Evolutionary conservation across 208 protist species (phyloP), one percentile per base, ranked within the genome.

Genomic region (Naegleria lovaniensis): DNA sequence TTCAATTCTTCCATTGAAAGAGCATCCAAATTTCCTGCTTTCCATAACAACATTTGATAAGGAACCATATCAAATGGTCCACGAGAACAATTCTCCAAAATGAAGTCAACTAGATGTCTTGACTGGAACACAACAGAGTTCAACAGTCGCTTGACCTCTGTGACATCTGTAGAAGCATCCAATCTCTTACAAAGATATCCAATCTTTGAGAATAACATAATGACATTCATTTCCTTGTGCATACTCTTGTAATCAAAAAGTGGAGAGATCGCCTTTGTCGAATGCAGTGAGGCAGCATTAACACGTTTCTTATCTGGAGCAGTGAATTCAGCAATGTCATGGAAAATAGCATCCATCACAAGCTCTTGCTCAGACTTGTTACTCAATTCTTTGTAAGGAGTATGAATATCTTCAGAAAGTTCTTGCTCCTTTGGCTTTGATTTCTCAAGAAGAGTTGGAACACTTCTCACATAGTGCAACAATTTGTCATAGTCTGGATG

Each of bases 31-130:
- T 67, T 67, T 41, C 19, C 19, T 36, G n/a, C 6, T 36, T 33
- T 40, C 85, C 85, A 89, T 13, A 89, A 38, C 13, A 89, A 67
- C 5, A 40, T 39, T 67, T 89, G 85, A 67, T 89, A 89, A 41
- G 85, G 85, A 25, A 67, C 85, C 19, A 89, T 33, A 38, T 89
- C 85, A 19, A 52, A 5, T 29, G 85, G 85, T n/a, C 9, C 6
- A 41, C 85, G 51, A 36, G 85, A 67, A 41, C 48, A 41, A 13
- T 89, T 58, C 59, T 19, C 1, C 15, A 67, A 67, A 22, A 40
- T 40, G 39, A 43, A 89, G 6, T 55, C 41, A 39, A 89, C 39
- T 5, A 89, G 59, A 40, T 87, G n/a, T 52, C n/a, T 52, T 38
- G 15, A 51, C 15, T 33, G 51, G 19, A n/a, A 5, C 7, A 79